These are phyloP conservation scores for Pythium pyrilobum DNA, from an alignment of 352 stramenopile species.

Conservation along the genomic window DNA sequence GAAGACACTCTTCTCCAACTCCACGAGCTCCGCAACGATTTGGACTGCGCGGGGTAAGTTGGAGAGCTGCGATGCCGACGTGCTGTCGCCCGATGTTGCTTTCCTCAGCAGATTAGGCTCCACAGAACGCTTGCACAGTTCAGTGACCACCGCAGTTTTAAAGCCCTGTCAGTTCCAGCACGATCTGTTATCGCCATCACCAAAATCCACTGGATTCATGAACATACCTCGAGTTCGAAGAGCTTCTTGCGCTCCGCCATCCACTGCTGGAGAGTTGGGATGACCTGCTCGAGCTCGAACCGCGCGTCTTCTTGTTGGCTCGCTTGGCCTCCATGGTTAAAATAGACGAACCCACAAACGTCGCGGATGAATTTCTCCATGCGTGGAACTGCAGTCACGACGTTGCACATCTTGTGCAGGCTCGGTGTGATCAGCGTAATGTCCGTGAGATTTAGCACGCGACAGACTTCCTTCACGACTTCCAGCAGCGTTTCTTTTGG, in stretches of 20 bases:
- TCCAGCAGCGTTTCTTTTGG: conserved; percentile 72
- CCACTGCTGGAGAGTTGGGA: conserved; percentile 72
- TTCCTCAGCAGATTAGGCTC: conserved; percentile 34
- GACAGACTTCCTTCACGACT: conserved; percentile 81
- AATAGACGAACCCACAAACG: conserved; percentile 72
- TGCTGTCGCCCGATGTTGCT: conserved; percentile 7
- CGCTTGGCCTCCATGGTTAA: conserved; percentile 28
- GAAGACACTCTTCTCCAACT: conserved; percentile 79
- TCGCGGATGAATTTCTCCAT: conserved; percentile 88
- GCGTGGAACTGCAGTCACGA: conserved; percentile 69
- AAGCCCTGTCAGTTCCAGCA: conserved; percentile 31
- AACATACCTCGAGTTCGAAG: conserved; percentile 43
- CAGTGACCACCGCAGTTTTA: conserved; percentile 44
- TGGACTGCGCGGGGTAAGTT: conserved; percentile 58
- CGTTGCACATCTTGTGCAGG: conserved; percentile 75
- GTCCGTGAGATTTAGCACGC: conserved; percentile 74
- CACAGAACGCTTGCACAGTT: conserved; percentile 56
- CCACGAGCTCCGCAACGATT: conserved; percentile 71
- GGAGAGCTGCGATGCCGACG: conserved; percentile 20
- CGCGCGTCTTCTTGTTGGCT: conserved; percentile 18
- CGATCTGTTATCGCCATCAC: not conserved
- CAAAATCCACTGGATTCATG: not conserved
- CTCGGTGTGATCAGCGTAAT: conserved; percentile 76
- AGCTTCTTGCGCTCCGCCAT: conserved; percentile 48
- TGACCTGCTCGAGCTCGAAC: conserved; percentile 65